Conservation (phyloP, 164 flowering plant species). For the Pachysandra terminalis region DNA sequence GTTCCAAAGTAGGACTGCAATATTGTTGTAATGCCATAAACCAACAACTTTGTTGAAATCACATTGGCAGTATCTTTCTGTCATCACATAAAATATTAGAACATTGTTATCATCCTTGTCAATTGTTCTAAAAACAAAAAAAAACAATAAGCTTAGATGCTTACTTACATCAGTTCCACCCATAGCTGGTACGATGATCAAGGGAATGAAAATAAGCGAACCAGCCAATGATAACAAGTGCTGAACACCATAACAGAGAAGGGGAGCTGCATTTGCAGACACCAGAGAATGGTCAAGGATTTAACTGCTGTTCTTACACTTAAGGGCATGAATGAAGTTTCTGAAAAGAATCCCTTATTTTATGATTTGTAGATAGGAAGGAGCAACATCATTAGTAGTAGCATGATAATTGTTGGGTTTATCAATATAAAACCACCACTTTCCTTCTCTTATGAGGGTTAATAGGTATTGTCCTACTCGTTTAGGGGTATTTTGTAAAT, state of each 20-base stretch:
- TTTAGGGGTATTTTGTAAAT: no score
- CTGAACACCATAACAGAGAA: conserved; percentile 68
- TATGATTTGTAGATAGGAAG: background rate
- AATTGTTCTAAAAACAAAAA: background rate
- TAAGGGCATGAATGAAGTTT: background rate
- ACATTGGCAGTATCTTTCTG: conserved; percentile 95
- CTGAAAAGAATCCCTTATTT: background rate
- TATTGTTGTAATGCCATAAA: conserved; percentile 77
- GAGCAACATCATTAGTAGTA: background rate
- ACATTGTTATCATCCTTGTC: conserved; percentile 2
- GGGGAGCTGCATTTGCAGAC: conserved; percentile 52
- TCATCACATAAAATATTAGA: conserved; percentile 14
- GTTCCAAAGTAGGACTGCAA: conserved; percentile 83
- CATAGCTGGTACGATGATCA: conserved; percentile 84
- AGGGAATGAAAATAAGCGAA: conserved; percentile 80
- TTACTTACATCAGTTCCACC: conserved; percentile 98
- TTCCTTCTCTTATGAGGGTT: no score
- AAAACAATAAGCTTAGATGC: conserved; percentile 20
- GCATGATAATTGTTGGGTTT: background rate
- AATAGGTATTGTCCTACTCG: no score
- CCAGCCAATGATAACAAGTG: conserved; percentile 86
- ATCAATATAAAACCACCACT: no score
- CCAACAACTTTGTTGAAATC: conserved; percentile 80
- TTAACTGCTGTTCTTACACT: conserved; percentile 3
- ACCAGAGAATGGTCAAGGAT: conserved; percentile 11